phyloP scores from a whole-genome alignment of 495 filamentous ascomycete species.

The Monascus purpureus region DNA sequence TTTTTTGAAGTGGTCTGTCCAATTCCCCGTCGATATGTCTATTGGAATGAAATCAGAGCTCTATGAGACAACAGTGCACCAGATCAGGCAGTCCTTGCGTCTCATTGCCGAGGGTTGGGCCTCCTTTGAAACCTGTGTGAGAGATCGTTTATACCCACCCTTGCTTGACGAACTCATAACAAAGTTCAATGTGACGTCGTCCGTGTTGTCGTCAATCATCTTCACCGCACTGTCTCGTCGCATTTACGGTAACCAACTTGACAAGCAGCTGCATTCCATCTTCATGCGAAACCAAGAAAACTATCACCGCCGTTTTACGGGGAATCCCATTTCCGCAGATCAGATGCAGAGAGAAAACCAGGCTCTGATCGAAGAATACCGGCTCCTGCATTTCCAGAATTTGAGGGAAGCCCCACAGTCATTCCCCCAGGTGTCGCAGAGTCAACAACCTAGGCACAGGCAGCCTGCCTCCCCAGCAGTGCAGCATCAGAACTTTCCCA shows the following conservation, averaged over 20 bases:
- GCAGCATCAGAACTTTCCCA: no score
- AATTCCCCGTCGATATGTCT: constrained; percentile 34
- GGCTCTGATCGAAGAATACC: constrained; percentile 5
- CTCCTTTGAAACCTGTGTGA: constrained; percentile 15
- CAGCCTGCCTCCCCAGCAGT: no score
- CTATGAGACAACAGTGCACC: constrained; percentile 13
- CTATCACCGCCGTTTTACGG: constrained; percentile 6
- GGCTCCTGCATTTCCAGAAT: background rate
- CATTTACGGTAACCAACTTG: constrained; percentile 7
- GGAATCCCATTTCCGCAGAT: background rate
- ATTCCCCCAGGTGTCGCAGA: background rate
- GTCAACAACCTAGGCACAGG: no score
- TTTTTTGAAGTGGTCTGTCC: constrained; percentile 36
- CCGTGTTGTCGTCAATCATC: constrained; percentile 41
- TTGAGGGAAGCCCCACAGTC: background rate
- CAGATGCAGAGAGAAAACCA: constrained; percentile 7
- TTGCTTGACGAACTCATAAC: constrained; percentile 44
- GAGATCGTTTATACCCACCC: constrained; percentile 36
- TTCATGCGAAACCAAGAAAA: constrained; percentile 8
- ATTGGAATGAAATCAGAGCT: constrained; percentile 2
- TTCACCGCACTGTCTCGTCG: constrained; percentile 38
- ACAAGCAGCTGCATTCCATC: constrained; percentile 6
- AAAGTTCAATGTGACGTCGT: constrained; percentile 37
- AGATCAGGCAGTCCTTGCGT: constrained; percentile 21
- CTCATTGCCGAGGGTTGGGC: constrained; percentile 18